These are phyloP conservation scores for Colletotrichum spaethianum DNA, from an alignment of 2,329 filamentous ascomycete genomes.

Conservation along the genomic window DNA sequence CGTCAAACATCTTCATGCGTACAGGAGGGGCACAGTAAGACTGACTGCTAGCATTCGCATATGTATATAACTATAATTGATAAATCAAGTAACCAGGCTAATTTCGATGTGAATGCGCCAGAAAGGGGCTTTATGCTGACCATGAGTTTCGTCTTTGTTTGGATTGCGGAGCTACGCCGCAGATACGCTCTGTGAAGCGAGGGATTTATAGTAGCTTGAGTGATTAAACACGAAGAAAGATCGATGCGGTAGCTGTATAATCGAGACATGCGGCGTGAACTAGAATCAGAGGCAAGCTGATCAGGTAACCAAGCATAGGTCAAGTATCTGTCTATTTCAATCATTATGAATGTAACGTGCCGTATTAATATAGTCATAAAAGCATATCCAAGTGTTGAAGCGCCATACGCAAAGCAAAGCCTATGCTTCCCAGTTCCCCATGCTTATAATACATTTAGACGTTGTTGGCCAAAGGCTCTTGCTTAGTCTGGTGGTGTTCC, in stretches of 20 bases:
- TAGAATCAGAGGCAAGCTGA: background rate
- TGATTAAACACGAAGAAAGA: background rate
- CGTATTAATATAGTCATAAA: background rate
- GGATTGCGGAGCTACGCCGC: background rate
- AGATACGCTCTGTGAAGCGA: background rate
- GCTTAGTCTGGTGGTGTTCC: constrained; percentile 28
- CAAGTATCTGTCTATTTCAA: background rate
- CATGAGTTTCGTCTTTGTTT: background rate
- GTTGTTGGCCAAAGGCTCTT: constrained; percentile 3
- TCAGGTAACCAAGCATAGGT: background rate
- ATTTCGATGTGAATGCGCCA: background rate
- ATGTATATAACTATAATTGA: too few species aligned
- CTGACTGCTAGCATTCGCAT: background rate
- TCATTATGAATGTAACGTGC: background rate
- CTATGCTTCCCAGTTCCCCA: background rate
- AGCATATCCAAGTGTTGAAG: background rate
- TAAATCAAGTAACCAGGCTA: background rate
- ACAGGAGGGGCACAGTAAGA: constrained; percentile 46
- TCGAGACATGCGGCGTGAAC: background rate
- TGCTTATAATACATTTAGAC: background rate
- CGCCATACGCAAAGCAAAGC: background rate
- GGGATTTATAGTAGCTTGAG: too few species aligned
- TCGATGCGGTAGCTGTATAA: background rate
- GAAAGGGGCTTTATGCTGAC: background rate
- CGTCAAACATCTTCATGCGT: constrained; percentile 64